Evolutionary conservation across 2,329 filamentous ascomycete genomes (phyloP), one percentile per base, ranked within the genome.

Genomic region (Cladosporium colombiae): DNA sequence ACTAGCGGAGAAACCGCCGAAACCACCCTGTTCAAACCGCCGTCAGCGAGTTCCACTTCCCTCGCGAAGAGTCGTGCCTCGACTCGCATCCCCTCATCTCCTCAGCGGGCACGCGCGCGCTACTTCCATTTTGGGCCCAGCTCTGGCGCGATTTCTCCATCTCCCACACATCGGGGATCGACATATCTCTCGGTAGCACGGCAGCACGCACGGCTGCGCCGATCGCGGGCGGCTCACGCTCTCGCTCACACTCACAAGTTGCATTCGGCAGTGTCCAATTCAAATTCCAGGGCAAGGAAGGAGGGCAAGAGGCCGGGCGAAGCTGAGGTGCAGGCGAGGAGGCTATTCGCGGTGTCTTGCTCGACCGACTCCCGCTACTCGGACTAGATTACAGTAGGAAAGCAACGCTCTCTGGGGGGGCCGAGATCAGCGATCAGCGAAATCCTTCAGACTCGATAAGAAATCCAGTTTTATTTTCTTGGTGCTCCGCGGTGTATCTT

Each of bases 161-260:
- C 40, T 46, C n/a, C 40, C 40, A 46, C 40, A 27, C 52, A 55
- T 55, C 52, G 52, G 27, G 31, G 52, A 55, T 55, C 52, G 52
- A 55, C 52, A 55, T 53, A 53, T 53, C 27, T 29, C 27, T 55
- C 29, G 52, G 52, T 55, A 55, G 52, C 29, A 55, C 52, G 52
- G 52, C 52, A 55, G 52, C 52, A 55, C 27, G 52, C 52, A 55
- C 52, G 27, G 52, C 52, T 55, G 29, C 33, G 52, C 52, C 52
- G 52, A 55, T 55, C 52, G 52, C 25, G 27, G 52, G 52, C 40
- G 40, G 40, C 40, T 46, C 40, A 46, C 40, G 40, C 40, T 46
- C 40, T 46, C n/a, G 1, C 40, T 21, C n/a, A 5, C 0, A 21
- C 40, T 46, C 52, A 55, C 52, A 55, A 18, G 29, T 55, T 55